Evolutionary conservation across 768 basidiomycete species (phyloP), one percentile per base, ranked within the genome.

Genomic region (Serendipita sp.): DNA sequence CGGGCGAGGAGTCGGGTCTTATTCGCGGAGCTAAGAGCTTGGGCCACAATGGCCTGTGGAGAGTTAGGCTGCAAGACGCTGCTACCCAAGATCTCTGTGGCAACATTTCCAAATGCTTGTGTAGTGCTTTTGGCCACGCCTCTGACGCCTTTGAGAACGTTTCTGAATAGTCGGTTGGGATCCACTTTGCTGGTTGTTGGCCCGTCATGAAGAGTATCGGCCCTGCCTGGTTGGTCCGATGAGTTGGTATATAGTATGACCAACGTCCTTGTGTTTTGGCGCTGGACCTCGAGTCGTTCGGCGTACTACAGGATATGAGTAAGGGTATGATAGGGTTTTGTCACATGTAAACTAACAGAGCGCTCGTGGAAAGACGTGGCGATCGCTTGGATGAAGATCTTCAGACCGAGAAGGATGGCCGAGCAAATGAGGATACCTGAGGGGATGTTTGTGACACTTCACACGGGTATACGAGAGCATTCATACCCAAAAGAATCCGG

Each of bases 11-110:
- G 71, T 65, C 86, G 82, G 1, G 85, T 85, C 73, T 90, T 92
- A 75, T 88, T 91, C 1, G 86, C 81, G 1, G 86, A 88, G 66
- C 83, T 80, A 16, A 96, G 75, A 3, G 89, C 88, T 3, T 83
- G 84, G 68, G 86, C 82, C 48, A 94, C 87, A 75, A 87, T 82
- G 29, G 86, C 85, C 70, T 82, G 82, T 0, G 89, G 87, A 0
- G 88, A 89, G 71, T 93, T 92, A 45, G 91, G 91, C 72, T 93
- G 91, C 23, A 94, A 74, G n/a, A 93, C 81, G 44, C 84, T 85
- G 72, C 78, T 79, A 60, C 82, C 81, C 6, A 81, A 77, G 68
- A 84, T 83, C 69, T 84, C 81, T 16, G 75, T 78, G 5, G 82
- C 83, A 63, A 84, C 81, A 66, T 82, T 84, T 31, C 83, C 82